Conservation (phyloP, 371 early-diverging fungal genomes). For the Smittium culicis region DNA sequence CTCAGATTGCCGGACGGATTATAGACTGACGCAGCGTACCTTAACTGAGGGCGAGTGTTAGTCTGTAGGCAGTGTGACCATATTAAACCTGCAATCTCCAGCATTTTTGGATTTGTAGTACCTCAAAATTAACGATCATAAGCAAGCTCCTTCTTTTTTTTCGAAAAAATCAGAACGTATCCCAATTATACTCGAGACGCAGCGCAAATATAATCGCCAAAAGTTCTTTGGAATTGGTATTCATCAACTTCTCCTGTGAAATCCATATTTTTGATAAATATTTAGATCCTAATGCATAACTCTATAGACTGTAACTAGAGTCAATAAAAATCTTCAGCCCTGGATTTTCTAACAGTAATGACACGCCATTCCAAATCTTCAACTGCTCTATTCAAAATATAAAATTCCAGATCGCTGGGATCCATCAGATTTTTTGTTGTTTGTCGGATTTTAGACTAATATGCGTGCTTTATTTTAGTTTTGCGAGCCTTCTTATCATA, state of each 20-base stretch:
- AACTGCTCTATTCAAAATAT: neutral
- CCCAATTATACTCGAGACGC: neutral
- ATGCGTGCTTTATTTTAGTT: neutral
- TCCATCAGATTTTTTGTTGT: neutral
- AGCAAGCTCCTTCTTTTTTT: neutral
- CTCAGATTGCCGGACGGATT: neutral
- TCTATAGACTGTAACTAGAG: neutral
- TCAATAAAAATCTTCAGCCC: neutral
- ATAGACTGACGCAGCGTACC: neutral
- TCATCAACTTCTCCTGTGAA: neutral
- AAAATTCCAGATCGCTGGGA: no score
- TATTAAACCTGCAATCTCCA: neutral
- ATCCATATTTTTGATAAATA: no score
- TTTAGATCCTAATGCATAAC: neutral
- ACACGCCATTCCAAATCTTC: neutral
- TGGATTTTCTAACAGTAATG: neutral
- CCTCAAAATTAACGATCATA: neutral
- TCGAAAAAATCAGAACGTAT: neutral
- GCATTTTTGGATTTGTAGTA: neutral
- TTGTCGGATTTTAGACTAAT: neutral
- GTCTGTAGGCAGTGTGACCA: neutral
- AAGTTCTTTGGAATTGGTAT: constrained; percentile 2
- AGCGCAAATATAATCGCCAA: neutral
- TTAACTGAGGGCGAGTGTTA: neutral
- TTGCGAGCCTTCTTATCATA: neutral